Evolutionary conservation across 768 basidiomycete genomes (phyloP), one percentile per base, ranked within the genome.

Genomic region (Suillus cothurnatus): DNA sequence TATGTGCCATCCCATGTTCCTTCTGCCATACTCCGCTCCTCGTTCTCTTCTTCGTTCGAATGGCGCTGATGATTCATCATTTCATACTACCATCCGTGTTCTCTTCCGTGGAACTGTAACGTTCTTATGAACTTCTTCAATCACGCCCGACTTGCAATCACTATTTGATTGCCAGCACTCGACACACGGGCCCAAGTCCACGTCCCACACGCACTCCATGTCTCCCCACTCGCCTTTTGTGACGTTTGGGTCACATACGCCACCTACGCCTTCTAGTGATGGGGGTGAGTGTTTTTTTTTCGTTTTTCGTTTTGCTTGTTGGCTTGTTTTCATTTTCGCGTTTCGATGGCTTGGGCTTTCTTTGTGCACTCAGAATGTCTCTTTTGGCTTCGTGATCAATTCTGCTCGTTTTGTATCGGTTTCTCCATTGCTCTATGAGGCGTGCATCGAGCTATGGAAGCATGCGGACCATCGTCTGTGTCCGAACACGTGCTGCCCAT

Each of bases 211-310:
- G 28, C 68, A 53, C 9, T 32, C 69, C 1, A 67, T 63, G 4
- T 67, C 75, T 5, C 45, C 59, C 6, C 69, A 74, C 38, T 67
- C 74, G 12, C 69, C 69, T 3, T 67, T 71, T 57, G 64, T 71
- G 21, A 64, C 66, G 5, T 64, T 70, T 28, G 39, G 38, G 19
- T 19, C 58, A 12, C 39, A 41, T 61, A 74, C 73, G 2, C 68
- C 73, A 19, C 66, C 75, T 34, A 75, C 74, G 11, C 73, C 74
- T 34, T 65, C 64, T 32, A 75, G 75, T 19, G 74, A 75, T 43
- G 28, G 57, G 2, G 72, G 74, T 77, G 65, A 75, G 74, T 71
- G 36, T 26, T 31, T 14, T 7, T n/a, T 28, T 2, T 26, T n/a
- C n/a, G n/a, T n/a, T n/a, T n/a, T 15, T 45, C 8, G 3, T 28